Conservation (phyloP, 2,329 filamentous ascomycete genomes). For the Blumeriella jaapii region DNA sequence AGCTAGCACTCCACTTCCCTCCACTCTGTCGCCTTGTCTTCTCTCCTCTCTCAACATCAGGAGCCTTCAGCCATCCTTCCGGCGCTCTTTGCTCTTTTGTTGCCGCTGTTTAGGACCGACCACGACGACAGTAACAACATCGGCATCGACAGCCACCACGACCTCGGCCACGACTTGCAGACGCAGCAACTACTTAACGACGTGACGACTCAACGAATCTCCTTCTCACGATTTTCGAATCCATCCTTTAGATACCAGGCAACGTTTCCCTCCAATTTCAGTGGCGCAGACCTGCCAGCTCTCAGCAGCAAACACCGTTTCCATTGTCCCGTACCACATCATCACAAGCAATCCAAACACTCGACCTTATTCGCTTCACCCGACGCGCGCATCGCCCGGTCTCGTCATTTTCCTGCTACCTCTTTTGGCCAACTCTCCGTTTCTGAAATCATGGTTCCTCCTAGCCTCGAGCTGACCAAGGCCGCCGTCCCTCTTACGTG, state of each 20-base stretch:
- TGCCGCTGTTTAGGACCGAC: slow-evolving; percentile 5
- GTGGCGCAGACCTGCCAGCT: too few species aligned
- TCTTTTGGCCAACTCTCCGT: too few species aligned
- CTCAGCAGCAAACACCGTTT: too few species aligned
- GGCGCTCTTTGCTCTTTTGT: slow-evolving; percentile 14
- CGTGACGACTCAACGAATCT: slow-evolving; percentile 28
- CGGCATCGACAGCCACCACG: too few species aligned
- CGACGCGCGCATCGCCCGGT: background rate
- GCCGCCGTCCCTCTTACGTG: slow-evolving; percentile 56
- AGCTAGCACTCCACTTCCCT: background rate
- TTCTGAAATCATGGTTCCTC: slow-evolving; percentile 21
- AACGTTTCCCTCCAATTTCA: too few species aligned
- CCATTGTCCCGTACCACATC: too few species aligned
- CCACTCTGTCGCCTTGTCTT: background rate
- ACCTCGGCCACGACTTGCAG: slow-evolving; percentile 8
- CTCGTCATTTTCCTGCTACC: background rate
- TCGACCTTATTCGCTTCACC: too few species aligned
- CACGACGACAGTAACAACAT: slow-evolving; percentile 3
- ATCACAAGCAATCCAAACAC: too few species aligned
- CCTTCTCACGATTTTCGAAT: slow-evolving; percentile 19
- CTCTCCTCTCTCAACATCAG: slow-evolving; percentile 7
- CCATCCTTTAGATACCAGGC: slow-evolving; percentile 3
- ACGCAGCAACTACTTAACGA: slow-evolving; percentile 21
- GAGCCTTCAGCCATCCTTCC: too few species aligned
- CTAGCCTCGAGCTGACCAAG: slow-evolving; percentile 21